A percentile compares a stretch with the other conserved stretches of the same genome.
Evolutionary conservation across 2,329 filamentous ascomycete genomes (phyloP).

Genomic region (Colletotrichum australisinense): DNA sequence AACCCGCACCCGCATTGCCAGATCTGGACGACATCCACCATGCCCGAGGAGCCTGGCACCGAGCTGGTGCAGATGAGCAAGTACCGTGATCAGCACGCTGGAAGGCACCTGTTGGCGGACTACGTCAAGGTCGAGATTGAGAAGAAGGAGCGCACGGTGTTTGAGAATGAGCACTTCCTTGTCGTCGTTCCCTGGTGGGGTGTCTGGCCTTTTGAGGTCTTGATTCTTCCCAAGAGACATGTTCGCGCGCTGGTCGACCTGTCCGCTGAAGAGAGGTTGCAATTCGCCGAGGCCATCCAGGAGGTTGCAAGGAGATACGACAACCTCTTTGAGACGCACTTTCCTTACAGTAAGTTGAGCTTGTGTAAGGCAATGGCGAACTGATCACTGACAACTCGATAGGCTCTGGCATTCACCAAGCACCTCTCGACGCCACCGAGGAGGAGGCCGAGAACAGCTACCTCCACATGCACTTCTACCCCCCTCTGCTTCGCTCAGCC

Average conservation of each 20-base stretch:
- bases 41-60: conserved; percentile 88
- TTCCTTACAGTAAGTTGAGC: conserved; percentile 82
- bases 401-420: conserved; percentile 96
- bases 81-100: conserved; percentile 79
- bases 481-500: conserved; percentile 89
- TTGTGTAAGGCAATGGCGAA: not conserved
- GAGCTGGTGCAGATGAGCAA: conserved; percentile 83
- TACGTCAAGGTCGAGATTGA: conserved; percentile 86
- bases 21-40: conserved; percentile 90
- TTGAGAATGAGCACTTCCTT: conserved; percentile 86
- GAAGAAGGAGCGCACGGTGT: conserved; percentile 88
- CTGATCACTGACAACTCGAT: conserved; percentile 36
- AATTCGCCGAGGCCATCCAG: conserved; percentile 85
- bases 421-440: conserved; percentile 82
- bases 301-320: conserved; percentile 94
- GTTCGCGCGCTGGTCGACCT: conserved; percentile 89
- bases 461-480: conserved; percentile 98
- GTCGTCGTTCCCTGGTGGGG: conserved; percentile 98
- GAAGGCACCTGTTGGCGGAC: conserved; percentile 83
- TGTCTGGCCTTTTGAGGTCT: conserved; percentile 95
- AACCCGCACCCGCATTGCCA: conserved; percentile 98
- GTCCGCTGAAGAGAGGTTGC: conserved; percentile 73
- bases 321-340: conserved; percentile 95
- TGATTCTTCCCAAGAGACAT: conserved; percentile 87
- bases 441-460: conserved; percentile 91